Conservation (phyloP, 495 filamentous ascomycete genomes). For the Ascobolus immersus region DNA sequence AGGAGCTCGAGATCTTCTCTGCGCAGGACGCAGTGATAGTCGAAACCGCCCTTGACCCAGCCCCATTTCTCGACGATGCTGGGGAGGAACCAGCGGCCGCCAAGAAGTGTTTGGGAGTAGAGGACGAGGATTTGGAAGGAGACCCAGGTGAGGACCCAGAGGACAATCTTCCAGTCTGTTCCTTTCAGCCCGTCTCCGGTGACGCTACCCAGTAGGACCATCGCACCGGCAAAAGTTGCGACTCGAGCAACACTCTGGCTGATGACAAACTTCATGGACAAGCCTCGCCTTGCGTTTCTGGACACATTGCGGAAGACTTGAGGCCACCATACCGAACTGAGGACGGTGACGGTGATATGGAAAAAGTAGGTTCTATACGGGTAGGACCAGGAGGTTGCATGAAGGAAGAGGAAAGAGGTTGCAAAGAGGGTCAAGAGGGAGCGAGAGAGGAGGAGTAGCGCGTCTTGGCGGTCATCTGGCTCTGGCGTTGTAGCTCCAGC, state of each 20-base stretch:
- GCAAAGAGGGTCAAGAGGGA: conserved; percentile 48
- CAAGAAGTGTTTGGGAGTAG: conserved; percentile 83
- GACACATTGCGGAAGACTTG: conserved; percentile 77
- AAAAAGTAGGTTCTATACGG: conserved; percentile 43
- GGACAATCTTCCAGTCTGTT: conserved; percentile 34
- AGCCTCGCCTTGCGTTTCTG: conserved; percentile 70
- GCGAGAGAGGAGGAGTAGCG: conserved; percentile 53
- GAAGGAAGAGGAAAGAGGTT: conserved; percentile 46
- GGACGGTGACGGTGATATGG: conserved; percentile 38
- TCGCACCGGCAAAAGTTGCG: conserved; percentile 60
- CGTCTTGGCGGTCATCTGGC: conserved; percentile 22
- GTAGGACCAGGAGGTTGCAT: conserved; percentile 49
- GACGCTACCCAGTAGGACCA: conserved; percentile 45
- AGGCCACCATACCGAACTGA: conserved; percentile 74
- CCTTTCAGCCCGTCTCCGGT: conserved; percentile 37
- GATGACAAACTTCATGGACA: conserved; percentile 66
- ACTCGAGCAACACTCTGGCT: conserved; percentile 58
- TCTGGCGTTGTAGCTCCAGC: conserved; percentile 13
- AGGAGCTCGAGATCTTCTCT: conserved; percentile 57
- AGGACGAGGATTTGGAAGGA: conserved; percentile 65
- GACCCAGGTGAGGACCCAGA: conserved; percentile 47
- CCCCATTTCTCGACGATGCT: conserved; percentile 30
- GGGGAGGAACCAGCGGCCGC: conserved; percentile 51
- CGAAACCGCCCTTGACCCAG: conserved; percentile 57
- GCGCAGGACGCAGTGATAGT: conserved; percentile 80